These are phyloP conservation scores for Lenzites betulinus DNA, from an alignment of 768 basidiomycete genomes.

Conservation along the genomic window DNA sequence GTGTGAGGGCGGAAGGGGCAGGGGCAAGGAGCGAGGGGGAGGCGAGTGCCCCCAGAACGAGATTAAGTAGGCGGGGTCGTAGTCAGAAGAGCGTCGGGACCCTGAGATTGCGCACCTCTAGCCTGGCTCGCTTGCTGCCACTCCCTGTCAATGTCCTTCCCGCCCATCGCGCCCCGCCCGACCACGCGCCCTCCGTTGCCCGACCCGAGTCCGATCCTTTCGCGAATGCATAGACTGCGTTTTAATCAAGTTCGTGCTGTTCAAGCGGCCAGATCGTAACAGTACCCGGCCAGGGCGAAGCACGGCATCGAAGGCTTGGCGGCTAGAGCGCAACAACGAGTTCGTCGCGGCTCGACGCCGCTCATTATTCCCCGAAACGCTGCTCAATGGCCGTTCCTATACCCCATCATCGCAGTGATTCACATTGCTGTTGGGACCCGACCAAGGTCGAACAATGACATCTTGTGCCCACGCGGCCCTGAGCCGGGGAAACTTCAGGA, in stretches of 20 bases:
- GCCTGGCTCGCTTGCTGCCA: conserved; percentile 5
- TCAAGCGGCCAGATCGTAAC: background rate
- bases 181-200: background rate
- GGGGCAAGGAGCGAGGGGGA: background rate
- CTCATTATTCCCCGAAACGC: too few species aligned
- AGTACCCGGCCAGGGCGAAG: background rate
- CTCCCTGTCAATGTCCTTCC: background rate
- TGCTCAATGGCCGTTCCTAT: too few species aligned
- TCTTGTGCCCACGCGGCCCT: too few species aligned
- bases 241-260: background rate
- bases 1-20: background rate
- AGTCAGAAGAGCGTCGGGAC: background rate
- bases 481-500: too few species aligned
- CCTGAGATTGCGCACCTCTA: conserved; percentile 7
- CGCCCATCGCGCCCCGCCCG: background rate
- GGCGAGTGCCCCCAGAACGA: background rate
- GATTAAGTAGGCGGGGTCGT: background rate
- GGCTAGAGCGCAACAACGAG: too few species aligned
- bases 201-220: background rate
- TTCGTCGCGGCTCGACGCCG: too few species aligned
- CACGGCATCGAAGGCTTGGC: too few species aligned
- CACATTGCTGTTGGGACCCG: too few species aligned
- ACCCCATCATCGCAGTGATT: too few species aligned
- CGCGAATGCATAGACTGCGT: background rate
- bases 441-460: too few species aligned